phyloP scores from a whole-genome alignment of 164 flowering plant species.

The Amborella trichopoda region DNA sequence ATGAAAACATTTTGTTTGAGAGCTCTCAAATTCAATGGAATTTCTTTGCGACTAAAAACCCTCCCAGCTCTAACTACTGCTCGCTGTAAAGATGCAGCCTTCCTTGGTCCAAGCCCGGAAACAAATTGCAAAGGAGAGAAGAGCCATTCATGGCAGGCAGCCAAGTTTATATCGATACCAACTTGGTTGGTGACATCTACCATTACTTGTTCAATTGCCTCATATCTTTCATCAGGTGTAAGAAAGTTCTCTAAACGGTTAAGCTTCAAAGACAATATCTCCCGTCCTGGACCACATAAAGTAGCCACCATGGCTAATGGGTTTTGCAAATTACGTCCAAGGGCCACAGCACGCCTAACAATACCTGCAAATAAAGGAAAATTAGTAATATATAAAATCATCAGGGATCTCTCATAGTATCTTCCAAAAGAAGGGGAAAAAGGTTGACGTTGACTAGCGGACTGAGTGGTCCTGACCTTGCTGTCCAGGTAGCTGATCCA shows the following conservation, averaged over 20 bases:
- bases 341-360: slow-evolving; percentile 92
- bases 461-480: slow-evolving; percentile 31
- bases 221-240: slow-evolving; percentile 86
- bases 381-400: neutral
- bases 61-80: slow-evolving; percentile 68
- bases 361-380: slow-evolving; percentile 38
- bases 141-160: slow-evolving; percentile 88
- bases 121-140: slow-evolving; percentile 86
- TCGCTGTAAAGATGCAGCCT: slow-evolving; percentile 83
- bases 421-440: too few species aligned
- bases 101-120: slow-evolving; percentile 92
- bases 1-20: slow-evolving; percentile 80
- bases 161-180: slow-evolving; percentile 85
- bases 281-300: slow-evolving; percentile 88
- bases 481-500: slow-evolving; percentile 79
- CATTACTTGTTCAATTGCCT: slow-evolving; percentile 82
- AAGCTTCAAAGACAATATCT: slow-evolving; percentile 90
- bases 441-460: neutral
- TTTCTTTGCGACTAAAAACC: slow-evolving; percentile 64
- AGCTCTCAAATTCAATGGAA: slow-evolving; percentile 34
- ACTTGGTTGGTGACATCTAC: slow-evolving; percentile 94
- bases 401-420: neutral
- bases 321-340: slow-evolving; percentile 91
- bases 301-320: slow-evolving; percentile 94
- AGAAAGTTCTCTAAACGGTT: slow-evolving; percentile 55